Conservation (phyloP, 2,329 filamentous ascomycete species). For the Teratosphaeria destructans region DNA sequence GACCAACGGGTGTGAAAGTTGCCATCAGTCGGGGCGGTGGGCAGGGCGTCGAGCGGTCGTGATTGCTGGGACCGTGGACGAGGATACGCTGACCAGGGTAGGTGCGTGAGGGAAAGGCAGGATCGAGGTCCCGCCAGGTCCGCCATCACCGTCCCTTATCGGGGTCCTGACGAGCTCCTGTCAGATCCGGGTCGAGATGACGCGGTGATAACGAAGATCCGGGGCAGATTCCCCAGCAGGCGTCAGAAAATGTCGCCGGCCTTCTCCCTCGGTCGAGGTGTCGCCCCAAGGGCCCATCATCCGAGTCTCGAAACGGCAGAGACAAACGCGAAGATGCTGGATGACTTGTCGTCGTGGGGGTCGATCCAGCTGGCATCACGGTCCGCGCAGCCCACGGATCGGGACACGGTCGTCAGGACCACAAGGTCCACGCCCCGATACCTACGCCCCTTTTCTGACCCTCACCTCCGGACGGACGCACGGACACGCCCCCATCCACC, state of each 20-base stretch:
- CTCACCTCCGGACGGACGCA: no score
- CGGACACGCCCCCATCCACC: no score
- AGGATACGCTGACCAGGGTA: constrained; percentile 42
- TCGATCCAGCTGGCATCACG: no score
- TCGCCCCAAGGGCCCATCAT: neutral
- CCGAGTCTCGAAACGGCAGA: neutral
- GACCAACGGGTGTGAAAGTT: constrained; percentile 56
- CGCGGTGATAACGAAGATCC: constrained; percentile 52
- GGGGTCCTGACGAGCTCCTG: neutral
- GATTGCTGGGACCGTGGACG: constrained; percentile 39
- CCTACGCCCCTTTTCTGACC: no score
- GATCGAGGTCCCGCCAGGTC: constrained; percentile 47
- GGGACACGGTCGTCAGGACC: no score
- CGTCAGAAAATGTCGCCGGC: neutral
- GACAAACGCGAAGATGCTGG: neutral
- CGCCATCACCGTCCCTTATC: neutral
- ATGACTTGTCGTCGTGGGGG: neutral
- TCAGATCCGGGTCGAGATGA: neutral
- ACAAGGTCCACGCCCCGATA: no score
- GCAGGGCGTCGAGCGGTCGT: constrained; percentile 36
- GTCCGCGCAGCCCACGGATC: no score
- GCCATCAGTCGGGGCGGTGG: constrained; percentile 48
- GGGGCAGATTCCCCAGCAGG: constrained; percentile 50
- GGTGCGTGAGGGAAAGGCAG: constrained; percentile 44
- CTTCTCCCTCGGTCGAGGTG: neutral